Base-by-base conservation (phyloP, 164 flowering plant genomes). In the Platanus orientalis region DNA sequence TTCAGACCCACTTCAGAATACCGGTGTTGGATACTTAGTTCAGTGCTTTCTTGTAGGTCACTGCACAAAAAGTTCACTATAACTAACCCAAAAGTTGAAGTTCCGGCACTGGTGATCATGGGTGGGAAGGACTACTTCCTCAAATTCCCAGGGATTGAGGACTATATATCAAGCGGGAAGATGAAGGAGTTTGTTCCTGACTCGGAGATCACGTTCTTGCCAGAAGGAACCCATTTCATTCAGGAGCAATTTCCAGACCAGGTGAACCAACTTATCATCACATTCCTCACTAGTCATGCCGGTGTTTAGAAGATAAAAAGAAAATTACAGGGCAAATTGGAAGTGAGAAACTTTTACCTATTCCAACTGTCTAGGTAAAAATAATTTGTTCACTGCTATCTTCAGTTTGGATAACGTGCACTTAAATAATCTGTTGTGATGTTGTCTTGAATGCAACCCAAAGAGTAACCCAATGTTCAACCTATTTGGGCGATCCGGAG, bases 241-340 rank as follows among this genome's bases (percentile, higher is more conserved):
- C 87, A 78, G 21, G 87, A 83, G 65, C 84, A 83, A 62, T 60
- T 75, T 28, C 84, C 84, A 0, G 81, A 83, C 21, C 52, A 73
- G 40, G 77, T 80, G 47, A 80, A 80, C 57, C 57, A 65, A 62
- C 69, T 72, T 9, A 51, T 82, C 54, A 32, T 75, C 49, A 23
- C 57, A 62, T 83, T 83, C 68, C 76, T 78, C 39, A 48, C 29
- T 7, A 66, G 66, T 19, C 61, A 66, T 49, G 34, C 50, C n/a
- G n/a, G n/a, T n/a, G n/a, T n/a, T n/a, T n/a, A n/a, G n/a, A n/a
- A n/a, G n/a, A n/a, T n/a, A n/a, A n/a, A n/a, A n/a, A n/a, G n/a
- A n/a, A n/a, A n/a, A n/a, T n/a, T n/a, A n/a, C n/a, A n/a, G n/a
- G n/a, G n/a, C n/a, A n/a, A n/a, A n/a, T n/a, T n/a, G n/a, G n/a